Conservation (phyloP, 2,329 filamentous ascomycete genomes). For the Thelonectria rubi region DNA sequence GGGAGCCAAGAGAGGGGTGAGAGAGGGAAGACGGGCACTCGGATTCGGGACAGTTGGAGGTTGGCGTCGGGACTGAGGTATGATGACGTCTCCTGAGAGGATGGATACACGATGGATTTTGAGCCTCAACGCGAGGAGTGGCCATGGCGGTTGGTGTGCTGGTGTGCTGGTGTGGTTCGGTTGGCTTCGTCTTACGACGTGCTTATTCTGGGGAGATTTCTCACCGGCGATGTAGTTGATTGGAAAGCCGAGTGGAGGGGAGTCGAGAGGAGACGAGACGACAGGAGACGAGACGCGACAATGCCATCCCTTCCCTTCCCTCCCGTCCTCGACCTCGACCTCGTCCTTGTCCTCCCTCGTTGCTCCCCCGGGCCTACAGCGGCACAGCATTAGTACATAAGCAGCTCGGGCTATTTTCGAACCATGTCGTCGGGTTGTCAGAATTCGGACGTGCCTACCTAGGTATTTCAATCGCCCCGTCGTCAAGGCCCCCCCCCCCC, state of each 20-base stretch:
- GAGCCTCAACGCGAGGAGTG: slow-evolving; percentile 29
- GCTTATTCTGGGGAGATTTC: too few relatives aligned
- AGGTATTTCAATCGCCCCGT: too few relatives aligned
- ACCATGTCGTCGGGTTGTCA: slow-evolving; percentile 23
- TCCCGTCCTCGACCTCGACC: neutral
- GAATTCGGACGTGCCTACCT: neutral
- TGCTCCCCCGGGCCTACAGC: neutral
- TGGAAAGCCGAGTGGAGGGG: slow-evolving; percentile 3
- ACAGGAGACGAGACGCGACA: too few relatives aligned
- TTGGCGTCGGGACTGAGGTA: neutral
- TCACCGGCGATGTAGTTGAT: neutral
- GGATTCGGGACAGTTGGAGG: neutral
- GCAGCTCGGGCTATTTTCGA: slow-evolving; percentile 19
- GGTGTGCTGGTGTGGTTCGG: too few relatives aligned
- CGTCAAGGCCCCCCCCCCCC: too few relatives aligned
- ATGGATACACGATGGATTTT: slow-evolving; percentile 22
- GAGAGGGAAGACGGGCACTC: neutral
- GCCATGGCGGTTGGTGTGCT: too few relatives aligned
- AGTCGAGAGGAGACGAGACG: too few relatives aligned
- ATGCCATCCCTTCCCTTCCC: neutral
- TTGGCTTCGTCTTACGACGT: too few relatives aligned
- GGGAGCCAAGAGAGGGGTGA: too few relatives aligned
- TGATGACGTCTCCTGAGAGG: slow-evolving; percentile 19
- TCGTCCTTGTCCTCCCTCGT: neutral
- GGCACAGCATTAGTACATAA: too few relatives aligned